phyloP scores from a whole-genome alignment of 768 basidiomycete species.

The Leucosporidium yakuticum region DNA sequence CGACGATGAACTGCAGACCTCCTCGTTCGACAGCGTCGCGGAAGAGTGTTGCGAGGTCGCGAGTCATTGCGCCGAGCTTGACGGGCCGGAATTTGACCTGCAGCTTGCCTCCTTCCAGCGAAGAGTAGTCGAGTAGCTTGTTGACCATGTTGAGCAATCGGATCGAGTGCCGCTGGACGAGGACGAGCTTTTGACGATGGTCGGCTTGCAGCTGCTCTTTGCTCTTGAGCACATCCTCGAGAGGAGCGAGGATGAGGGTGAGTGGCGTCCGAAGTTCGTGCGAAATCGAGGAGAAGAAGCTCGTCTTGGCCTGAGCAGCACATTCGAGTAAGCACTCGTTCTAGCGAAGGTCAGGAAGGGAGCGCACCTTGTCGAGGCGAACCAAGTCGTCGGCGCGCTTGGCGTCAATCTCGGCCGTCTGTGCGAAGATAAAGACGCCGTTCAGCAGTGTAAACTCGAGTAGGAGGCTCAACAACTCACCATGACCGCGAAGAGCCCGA shows the following conservation, averaged over 20 bases:
- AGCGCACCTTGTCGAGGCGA: slow-evolving; percentile 17
- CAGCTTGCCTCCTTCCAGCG: slow-evolving; percentile 23
- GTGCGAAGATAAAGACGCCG: background rate
- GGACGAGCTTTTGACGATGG: slow-evolving; percentile 11
- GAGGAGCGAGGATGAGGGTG: slow-evolving; percentile 29
- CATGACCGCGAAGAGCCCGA: slow-evolving; percentile 26
- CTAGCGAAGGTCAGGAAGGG: no score
- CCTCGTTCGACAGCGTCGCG: slow-evolving; percentile 23
- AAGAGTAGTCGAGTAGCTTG: slow-evolving; percentile 28
- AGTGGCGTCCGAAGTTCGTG: slow-evolving; percentile 31
- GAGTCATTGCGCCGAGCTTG: slow-evolving; percentile 10
- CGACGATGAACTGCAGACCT: slow-evolving; percentile 20
- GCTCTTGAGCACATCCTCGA: slow-evolving; percentile 22
- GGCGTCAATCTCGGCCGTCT: slow-evolving; percentile 29
- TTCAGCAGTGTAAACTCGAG: no score
- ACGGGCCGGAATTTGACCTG: slow-evolving; percentile 16
- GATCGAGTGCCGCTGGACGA: slow-evolving; percentile 24
- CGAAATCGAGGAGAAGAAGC: slow-evolving; percentile 25
- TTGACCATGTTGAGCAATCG: slow-evolving; percentile 28
- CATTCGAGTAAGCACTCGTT: no score
- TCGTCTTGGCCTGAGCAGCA: slow-evolving; percentile 12
- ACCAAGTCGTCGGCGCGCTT: slow-evolving; percentile 26
- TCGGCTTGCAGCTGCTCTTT: slow-evolving; percentile 3
- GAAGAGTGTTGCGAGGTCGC: slow-evolving; percentile 30
- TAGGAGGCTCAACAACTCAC: background rate